These are phyloP conservation scores for Fistulifera solaris DNA, from an alignment of 108 stramenopile species.

Conservation along the genomic window DNA sequence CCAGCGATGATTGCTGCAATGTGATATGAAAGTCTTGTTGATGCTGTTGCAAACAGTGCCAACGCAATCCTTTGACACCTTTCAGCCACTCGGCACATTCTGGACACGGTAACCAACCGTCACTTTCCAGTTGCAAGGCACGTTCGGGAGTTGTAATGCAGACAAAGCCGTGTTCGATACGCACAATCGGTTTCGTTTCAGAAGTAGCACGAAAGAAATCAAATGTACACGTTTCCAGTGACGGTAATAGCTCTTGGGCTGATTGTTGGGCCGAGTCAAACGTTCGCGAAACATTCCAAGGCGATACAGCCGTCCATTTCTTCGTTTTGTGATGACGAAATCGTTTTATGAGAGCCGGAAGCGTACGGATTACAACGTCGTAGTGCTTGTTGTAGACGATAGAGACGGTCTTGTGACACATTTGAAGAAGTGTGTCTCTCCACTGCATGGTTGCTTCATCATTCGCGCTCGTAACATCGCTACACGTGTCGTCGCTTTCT, in stretches of 20 bases:
- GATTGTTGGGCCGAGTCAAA: conserved; percentile 34
- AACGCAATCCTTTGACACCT: conserved; percentile 83
- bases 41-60: conserved; percentile 68
- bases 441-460: too few relatives aligned
- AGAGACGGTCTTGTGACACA: too few relatives aligned
- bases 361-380: conserved; percentile 57
- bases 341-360: conserved; percentile 43
- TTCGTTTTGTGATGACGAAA: conserved; percentile 17
- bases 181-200: conserved; percentile 14
- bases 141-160: conserved; percentile 42
- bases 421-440: too few relatives aligned
- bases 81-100: conserved; percentile 66
- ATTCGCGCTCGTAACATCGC: too few relatives aligned
- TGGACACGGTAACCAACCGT: conserved; percentile 62
- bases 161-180: conserved; percentile 54
- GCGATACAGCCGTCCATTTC: conserved; percentile 24
- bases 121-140: conserved; percentile 23
- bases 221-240: conserved; percentile 7
- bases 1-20: conserved; percentile 13
- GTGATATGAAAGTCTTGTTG: conserved; percentile 14
- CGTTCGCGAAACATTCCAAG: conserved; percentile 40
- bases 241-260: conserved; percentile 24
- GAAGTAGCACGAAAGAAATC: conserved; percentile 11
- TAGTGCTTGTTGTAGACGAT: conserved; percentile 36
- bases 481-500: too few relatives aligned